Evolutionary conservation across 2,329 filamentous ascomycete species (phyloP).

Genomic region (Colletotrichum filicis): DNA sequence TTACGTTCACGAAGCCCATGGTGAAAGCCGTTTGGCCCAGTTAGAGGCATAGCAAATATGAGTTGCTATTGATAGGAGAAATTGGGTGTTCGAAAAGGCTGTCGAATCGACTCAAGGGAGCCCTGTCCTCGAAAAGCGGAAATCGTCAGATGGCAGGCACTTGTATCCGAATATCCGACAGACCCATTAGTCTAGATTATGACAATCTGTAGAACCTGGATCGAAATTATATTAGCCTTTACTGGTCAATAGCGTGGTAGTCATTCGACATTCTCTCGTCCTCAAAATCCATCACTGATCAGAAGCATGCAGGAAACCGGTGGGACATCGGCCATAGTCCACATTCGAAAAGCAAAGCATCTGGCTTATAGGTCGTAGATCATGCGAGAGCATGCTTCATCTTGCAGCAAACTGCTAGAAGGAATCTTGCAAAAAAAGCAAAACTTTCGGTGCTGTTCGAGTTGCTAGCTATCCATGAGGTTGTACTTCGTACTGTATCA

Average conservation of each 20-base stretch:
- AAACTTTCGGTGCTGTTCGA: not conserved
- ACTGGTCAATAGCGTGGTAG: not conserved
- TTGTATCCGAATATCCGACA: slow-evolving; percentile 7
- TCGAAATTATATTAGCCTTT: not conserved
- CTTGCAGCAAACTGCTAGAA: slow-evolving; percentile 7
- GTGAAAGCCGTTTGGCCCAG: not conserved
- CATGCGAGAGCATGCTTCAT: slow-evolving; percentile 6
- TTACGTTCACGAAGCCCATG: not conserved
- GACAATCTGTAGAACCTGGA: not conserved
- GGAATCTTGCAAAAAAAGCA: slow-evolving; percentile 15
- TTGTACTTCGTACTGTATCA: not conserved
- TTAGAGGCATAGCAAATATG: not conserved
- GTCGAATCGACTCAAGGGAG: not conserved
- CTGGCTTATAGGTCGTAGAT: slow-evolving; percentile 9
- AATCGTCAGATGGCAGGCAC: slow-evolving; percentile 1
- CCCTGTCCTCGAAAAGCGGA: not conserved
- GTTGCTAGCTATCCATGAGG: not conserved
- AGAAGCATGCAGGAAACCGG: not conserved
- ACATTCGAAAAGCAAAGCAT: slow-evolving; percentile 5
- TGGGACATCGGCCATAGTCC: slow-evolving; percentile 24
- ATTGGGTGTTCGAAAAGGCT: not conserved
- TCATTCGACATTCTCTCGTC: slow-evolving; percentile 7
- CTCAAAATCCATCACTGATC: not conserved
- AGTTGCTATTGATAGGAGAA: not conserved
- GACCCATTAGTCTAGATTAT: not conserved